Base-by-base conservation (phyloP, 31 red algal species). In the Odonthalia washingtoniensis region DNA sequence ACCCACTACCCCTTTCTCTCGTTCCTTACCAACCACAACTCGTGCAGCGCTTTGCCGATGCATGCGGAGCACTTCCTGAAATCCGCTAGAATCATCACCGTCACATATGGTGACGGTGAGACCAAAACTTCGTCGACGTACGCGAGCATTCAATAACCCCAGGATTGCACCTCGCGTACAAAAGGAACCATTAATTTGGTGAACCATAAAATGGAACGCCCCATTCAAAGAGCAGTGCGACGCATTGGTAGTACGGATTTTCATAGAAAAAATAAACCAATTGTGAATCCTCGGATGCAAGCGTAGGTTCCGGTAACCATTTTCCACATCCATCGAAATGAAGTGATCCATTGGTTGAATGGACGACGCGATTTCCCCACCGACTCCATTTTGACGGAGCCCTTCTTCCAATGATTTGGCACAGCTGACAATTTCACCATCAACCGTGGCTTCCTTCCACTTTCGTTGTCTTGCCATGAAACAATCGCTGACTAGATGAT, bases 91-190 rank as follows among this genome's bases (percentile, higher is more conserved):
- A 31, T 63, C 3, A 78, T 32, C 1, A 36, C 65, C n/a, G 16
- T 63, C 46, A 61, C 77, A n/a, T 53, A 78, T 16, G 73, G 37
- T 16, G 28, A 72, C n/a, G 77, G 6, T 53, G 77, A 35, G 46
- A 89, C 32, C 63, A 89, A 62, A 63, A 89, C 72, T 42, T 89
- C 87, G 77, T 89, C 87, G 40, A 89, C 64, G 41, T 89, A 89
- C 35, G 77, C 75, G 21, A 89, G 77, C n/a, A 89, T 42, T 37
- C 66, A 67, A 61, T 89, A 89, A 27, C 66, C 77, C 16, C 28
- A 46, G 53, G 21, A 27, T 3, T 42, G 76, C n/a, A 89, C 33
- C 64, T 73, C 60, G 28, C 42, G 34, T 30, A 89, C 77, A 62
- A 89, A 82, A 12, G 34, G 87, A 37, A 45, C 31, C 41, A 82